phyloP scores from a whole-genome alignment of 305 asterid genomes.

The Plantago coronopus region DNA sequence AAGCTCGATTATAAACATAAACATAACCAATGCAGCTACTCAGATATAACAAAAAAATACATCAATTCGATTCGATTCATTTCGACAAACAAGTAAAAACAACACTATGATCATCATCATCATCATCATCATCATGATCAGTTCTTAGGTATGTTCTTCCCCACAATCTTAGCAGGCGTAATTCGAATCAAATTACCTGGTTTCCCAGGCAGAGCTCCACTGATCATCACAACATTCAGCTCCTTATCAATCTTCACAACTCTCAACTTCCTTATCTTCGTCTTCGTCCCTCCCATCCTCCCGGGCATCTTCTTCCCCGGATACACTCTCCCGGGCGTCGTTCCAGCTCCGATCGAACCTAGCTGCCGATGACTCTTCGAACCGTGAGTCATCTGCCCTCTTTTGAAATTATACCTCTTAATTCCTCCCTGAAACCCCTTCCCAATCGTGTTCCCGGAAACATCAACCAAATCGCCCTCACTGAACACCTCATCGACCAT shows the following conservation, averaged over 20 bases:
- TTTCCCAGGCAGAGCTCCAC: slow-evolving; percentile 95
- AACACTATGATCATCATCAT: too few relatives aligned
- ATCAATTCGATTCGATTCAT: too few relatives aligned
- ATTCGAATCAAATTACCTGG: slow-evolving; percentile 95
- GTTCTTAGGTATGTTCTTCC: slow-evolving; percentile 73
- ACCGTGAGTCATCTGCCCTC: slow-evolving; percentile 91
- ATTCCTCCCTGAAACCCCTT: slow-evolving; percentile 99
- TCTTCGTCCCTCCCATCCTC: slow-evolving; percentile 87
- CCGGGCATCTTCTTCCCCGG: slow-evolving; percentile 98
- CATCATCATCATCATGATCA: slow-evolving; percentile 34
- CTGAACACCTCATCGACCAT: slow-evolving; percentile 56
- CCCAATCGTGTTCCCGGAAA: slow-evolving; percentile 82
- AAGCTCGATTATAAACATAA: too few relatives aligned
- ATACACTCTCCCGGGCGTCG: slow-evolving; percentile 94
- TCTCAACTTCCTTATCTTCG: slow-evolving; percentile 78
- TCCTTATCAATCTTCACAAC: slow-evolving; percentile 78
- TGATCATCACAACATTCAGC: slow-evolving; percentile 72
- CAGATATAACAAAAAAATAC: background rate
- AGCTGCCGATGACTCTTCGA: slow-evolving; percentile 92
- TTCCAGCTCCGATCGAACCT: slow-evolving; percentile 97
- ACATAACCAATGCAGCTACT: background rate
- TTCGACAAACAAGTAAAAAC: too few relatives aligned
- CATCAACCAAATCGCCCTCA: slow-evolving; percentile 92
- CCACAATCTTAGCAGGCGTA: slow-evolving; percentile 94
- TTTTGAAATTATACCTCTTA: slow-evolving; percentile 85